A percentile compares a stretch with the other conserved stretches of the same genome.
phyloP scores from a whole-genome alignment of 2,329 filamentous ascomycete species.

The Amauroascus niger region DNA sequence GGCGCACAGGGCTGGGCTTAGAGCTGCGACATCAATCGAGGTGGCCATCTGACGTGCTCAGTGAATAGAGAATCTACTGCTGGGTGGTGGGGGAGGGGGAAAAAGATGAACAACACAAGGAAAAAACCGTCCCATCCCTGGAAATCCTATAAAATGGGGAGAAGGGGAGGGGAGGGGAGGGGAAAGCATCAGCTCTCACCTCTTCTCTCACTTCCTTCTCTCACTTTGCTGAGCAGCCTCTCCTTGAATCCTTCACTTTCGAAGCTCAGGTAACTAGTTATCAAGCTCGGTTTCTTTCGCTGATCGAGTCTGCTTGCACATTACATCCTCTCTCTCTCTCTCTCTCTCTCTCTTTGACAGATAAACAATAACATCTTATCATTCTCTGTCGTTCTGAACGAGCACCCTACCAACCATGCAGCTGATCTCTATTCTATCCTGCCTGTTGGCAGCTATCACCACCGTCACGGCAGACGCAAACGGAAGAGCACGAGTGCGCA shows the following conservation, averaged over 20 bases:
- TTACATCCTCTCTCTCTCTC: too few species aligned
- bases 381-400: neutral
- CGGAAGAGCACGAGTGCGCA: neutral
- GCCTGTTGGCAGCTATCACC: slow-evolving; percentile 6
- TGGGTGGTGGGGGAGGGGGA: neutral
- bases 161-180: too few species aligned
- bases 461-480: neutral
- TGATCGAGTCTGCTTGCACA: too few species aligned
- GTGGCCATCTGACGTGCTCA: neutral
- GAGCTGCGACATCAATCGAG: neutral
- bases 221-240: too few species aligned
- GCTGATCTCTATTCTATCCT: slow-evolving; percentile 10
- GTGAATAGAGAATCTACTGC: neutral
- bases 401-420: slow-evolving; percentile 10
- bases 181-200: too few species aligned
- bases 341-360: too few species aligned
- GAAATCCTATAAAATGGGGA: neutral
- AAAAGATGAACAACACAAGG: neutral
- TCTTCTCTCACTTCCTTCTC: too few species aligned
- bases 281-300: too few species aligned
- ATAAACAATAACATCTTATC: neutral
- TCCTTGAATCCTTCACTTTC: too few species aligned
- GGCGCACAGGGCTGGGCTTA: neutral
- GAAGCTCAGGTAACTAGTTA: too few species aligned
- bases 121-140: neutral